A percentile compares a stretch with the other conserved stretches of the same genome.
phyloP scores from a whole-genome alignment of 345 rosid genomes.

The Lumnitzera littorea region DNA sequence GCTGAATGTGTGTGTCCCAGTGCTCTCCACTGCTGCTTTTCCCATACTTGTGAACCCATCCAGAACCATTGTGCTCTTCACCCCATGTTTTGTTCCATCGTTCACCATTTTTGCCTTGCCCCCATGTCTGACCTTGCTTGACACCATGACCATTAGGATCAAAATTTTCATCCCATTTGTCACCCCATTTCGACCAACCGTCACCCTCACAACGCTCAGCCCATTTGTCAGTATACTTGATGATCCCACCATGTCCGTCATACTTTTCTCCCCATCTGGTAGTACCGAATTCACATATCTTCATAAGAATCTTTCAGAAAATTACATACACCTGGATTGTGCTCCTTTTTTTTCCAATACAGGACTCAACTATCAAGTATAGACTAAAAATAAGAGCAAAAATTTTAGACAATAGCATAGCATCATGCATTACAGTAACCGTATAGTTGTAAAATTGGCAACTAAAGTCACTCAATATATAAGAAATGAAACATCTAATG shows the following conservation, averaged over 20 bases:
- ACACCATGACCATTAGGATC: constrained; percentile 67
- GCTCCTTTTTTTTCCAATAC: too few species aligned
- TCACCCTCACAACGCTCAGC: constrained; percentile 79
- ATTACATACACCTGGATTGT: neutral
- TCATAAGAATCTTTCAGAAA: neutral
- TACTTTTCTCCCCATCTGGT: constrained; percentile 93
- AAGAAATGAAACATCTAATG: too few species aligned
- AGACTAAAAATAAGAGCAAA: too few species aligned
- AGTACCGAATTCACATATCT: neutral
- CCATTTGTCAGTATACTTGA: constrained; percentile 94
- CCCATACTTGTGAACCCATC: constrained; percentile 96
- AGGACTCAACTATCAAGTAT: too few species aligned
- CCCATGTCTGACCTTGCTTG: constrained; percentile 96
- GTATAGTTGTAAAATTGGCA: too few species aligned
- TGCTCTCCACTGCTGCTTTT: constrained; percentile 94
- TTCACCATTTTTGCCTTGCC: constrained; percentile 83
- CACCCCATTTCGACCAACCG: constrained; percentile 96
- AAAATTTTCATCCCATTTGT: constrained; percentile 96
- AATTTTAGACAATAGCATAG: too few species aligned
- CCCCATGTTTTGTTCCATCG: constrained; percentile 97
- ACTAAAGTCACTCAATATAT: too few species aligned
- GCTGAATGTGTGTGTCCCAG: constrained; percentile 73
- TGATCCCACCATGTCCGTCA: constrained; percentile 83
- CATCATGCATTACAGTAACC: too few species aligned
- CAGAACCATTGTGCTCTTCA: constrained; percentile 77